These are phyloP conservation scores for Aspergillus sclerotioniger DNA, from an alignment of 495 filamentous ascomycete species.

Conservation along the genomic window DNA sequence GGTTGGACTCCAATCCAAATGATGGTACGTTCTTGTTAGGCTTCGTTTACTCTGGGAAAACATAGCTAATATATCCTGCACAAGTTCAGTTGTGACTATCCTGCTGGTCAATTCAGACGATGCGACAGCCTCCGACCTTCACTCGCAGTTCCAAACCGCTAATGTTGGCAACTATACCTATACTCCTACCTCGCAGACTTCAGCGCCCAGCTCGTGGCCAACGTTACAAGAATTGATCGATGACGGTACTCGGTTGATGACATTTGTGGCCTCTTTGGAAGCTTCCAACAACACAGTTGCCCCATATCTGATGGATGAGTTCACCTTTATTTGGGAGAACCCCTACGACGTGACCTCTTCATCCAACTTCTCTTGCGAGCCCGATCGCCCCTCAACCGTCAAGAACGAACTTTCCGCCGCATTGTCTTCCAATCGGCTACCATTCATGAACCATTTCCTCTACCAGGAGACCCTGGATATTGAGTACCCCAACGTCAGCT, in stretches of 20 bases:
- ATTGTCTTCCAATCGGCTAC: constrained; percentile 47
- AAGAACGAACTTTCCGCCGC: constrained; percentile 43
- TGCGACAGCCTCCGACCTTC: constrained; percentile 52
- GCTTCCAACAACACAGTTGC: constrained; percentile 38
- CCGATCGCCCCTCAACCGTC: constrained; percentile 57
- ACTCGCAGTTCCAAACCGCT: constrained; percentile 53
- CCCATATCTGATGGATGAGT: constrained; percentile 72
- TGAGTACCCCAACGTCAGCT: constrained; percentile 56
- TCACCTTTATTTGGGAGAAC: constrained; percentile 74
- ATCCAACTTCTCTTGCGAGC: constrained; percentile 63
- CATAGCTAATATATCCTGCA: neutral
- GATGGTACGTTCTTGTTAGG: constrained; percentile 46
- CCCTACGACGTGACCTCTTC: constrained; percentile 64
- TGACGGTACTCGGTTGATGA: constrained; percentile 60
- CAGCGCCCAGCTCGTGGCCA: constrained; percentile 57
- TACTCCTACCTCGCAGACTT: constrained; percentile 44
- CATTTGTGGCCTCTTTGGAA: constrained; percentile 59
- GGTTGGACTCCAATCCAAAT: constrained; percentile 66
- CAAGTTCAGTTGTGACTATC: constrained; percentile 62
- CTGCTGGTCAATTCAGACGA: constrained; percentile 71
- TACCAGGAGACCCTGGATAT: constrained; percentile 54
- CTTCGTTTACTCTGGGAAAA: neutral
- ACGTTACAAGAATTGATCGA: constrained; percentile 66
- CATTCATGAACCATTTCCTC: constrained; percentile 73
- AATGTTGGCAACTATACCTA: constrained; percentile 64